Base-by-base conservation (phyloP, 2,329 filamentous ascomycete species). In the Nakataea oryzae region DNA sequence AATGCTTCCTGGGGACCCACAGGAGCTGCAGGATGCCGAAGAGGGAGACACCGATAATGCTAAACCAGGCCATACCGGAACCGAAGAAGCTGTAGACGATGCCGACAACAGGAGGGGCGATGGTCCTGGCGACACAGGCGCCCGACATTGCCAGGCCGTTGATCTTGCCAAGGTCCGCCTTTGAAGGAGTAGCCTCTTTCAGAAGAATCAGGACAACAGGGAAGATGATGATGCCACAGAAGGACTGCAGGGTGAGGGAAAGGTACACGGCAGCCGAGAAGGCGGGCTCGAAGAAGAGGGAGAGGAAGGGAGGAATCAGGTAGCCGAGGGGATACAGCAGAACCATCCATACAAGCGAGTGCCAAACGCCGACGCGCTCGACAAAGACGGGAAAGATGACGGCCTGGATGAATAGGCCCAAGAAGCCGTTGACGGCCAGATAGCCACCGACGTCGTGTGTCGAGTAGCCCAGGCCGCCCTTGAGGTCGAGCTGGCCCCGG, bases 381-480 rank as follows among this genome's bases (percentile, higher is more conserved):
- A 85, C 85, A 12, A 80, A 80, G 50, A 85, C 66, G 2, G 86
- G 86, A 69, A 88, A 88, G 34, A 92, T 77, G 58, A 91, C 72
- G 1, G 81, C 89, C 73, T 93, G 89, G 56, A 92, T 86, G 66
- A 88, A 78, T 0, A 93, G 80, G 0, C 88, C 88, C 62, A 92
- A 85, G 64, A 89, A 73, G 3, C 89, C 73, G 63, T 59, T 59
- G 58, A 59, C 34, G 58, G 58, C 26, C 3, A 59, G 58, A 28
- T 47, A 59, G 29, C 14, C 27, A 8, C 59, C 59, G 24, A 61
- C 59, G 29, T 61, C 54, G 17, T 34, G 83, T 67, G 29, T 26
- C 24, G 32, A 26, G 13, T 59, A 59, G 13, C 58, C 58, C 9
- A 59, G 58, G 24, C 58, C 58, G 17, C 58, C 58, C 24, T 47